phyloP scores from a whole-genome alignment of 306 rosid species.

The Trichosanthes truncata region DNA sequence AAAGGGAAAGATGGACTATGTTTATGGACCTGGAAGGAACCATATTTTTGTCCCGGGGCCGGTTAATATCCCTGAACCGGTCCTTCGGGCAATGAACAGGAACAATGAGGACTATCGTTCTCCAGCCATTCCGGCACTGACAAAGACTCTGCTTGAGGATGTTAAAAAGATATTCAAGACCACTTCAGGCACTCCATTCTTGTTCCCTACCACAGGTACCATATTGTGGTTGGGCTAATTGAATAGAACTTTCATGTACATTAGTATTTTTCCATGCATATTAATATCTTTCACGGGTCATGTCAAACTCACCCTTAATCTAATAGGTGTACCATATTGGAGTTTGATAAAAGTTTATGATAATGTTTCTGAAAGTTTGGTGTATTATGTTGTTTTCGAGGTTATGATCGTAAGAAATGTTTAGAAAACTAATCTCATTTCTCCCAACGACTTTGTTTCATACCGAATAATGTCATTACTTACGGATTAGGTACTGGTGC shows the following conservation, averaged over 20 bases:
- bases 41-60: slow-evolving; percentile 99
- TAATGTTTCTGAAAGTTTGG: background rate
- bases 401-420: background rate
- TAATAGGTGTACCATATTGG: background rate
- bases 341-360: background rate
- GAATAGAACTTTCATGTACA: background rate
- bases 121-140: slow-evolving; percentile 90
- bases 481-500: slow-evolving; percentile 84
- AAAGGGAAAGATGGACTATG: slow-evolving; percentile 59
- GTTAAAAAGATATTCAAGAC: slow-evolving; percentile 93
- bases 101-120: slow-evolving; percentile 98
- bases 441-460: background rate
- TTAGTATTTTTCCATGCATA: background rate
- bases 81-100: slow-evolving; percentile 85
- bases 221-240: background rate
- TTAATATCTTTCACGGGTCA: background rate
- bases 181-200: slow-evolving; percentile 77
- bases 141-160: slow-evolving; percentile 77
- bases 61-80: slow-evolving; percentile 86
- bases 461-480: slow-evolving; percentile 8
- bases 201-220: slow-evolving; percentile 94
- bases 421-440: background rate
- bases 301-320: background rate
- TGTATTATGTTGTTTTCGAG: background rate
- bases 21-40: slow-evolving; percentile 85